Conservation (phyloP, 306 rosid species). For the Vicia faba region DNA sequence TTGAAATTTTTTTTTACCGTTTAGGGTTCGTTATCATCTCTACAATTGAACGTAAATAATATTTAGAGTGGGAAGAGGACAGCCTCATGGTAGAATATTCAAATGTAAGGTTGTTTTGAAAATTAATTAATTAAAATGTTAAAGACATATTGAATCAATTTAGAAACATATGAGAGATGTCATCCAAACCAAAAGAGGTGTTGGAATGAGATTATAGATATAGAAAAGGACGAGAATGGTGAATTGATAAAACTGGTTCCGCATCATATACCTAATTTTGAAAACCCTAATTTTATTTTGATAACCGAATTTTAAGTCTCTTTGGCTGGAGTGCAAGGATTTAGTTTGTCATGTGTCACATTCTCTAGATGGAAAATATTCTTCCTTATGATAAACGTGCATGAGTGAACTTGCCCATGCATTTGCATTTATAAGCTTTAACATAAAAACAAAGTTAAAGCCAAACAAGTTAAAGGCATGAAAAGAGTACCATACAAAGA, state of each 20-base stretch:
- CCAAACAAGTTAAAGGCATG: conserved; percentile 3
- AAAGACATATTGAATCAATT: not conserved
- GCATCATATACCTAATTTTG: not conserved
- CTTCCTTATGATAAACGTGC: conserved; percentile 49
- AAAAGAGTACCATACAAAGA: conserved; percentile 24
- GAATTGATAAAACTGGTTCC: not conserved
- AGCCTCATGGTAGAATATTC: not conserved
- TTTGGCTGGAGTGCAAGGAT: conserved; percentile 16
- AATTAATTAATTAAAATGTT: not conserved
- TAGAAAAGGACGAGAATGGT: not conserved
- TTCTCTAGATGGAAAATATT: not conserved
- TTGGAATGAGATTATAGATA: not conserved
- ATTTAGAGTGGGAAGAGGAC: too few relatives aligned
- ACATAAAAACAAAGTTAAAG: conserved; percentile 32
- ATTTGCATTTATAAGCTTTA: conserved; percentile 31
- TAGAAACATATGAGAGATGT: not conserved
- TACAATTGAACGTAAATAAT: too few relatives aligned
- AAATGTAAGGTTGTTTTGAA: rapidly evolving
- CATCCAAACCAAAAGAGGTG: not conserved
- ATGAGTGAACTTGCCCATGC: conserved; percentile 47
- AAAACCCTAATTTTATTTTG: conserved; percentile 6
- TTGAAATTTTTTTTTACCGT: too few relatives aligned
- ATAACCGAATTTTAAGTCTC: conserved; percentile 23
- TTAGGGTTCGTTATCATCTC: too few relatives aligned
- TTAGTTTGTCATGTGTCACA: conserved; percentile 31